These are phyloP conservation scores for Sugiyamaella sp. DNA, from an alignment of 1,139 yeast genomes.

Conservation along the genomic window DNA sequence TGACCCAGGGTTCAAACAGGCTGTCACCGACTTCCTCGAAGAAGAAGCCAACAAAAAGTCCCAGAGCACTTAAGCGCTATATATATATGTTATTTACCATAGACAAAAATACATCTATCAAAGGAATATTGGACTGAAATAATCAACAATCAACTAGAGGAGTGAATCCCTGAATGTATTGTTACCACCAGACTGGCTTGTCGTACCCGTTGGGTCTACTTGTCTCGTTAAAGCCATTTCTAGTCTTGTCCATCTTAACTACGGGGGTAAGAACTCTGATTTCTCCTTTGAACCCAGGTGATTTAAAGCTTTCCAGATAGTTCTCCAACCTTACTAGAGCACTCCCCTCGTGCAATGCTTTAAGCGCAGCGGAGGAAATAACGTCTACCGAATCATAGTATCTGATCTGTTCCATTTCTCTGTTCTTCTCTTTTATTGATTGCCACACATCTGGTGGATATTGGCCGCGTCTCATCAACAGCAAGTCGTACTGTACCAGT, in stretches of 20 bases:
- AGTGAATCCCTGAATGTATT: not conserved
- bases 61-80: not conserved
- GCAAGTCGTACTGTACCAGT: slow-evolving; percentile 42
- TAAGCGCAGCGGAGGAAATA: slow-evolving; percentile 40
- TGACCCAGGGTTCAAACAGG: slow-evolving; percentile 28
- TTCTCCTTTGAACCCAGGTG: slow-evolving; percentile 39
- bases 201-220: slow-evolving; percentile 43
- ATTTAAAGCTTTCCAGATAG: slow-evolving; percentile 36
- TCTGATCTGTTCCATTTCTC: slow-evolving; percentile 33
- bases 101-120: not conserved
- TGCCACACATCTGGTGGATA: slow-evolving; percentile 39
- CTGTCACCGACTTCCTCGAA: slow-evolving; percentile 25
- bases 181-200: slow-evolving; percentile 38
- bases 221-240: slow-evolving; percentile 38
- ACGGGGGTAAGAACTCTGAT: slow-evolving; percentile 43
- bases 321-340: slow-evolving; percentile 34
- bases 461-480: slow-evolving; percentile 40
- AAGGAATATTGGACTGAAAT: too few relatives aligned
- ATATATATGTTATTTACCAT: not conserved
- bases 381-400: slow-evolving; percentile 43
- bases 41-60: slow-evolving; percentile 8
- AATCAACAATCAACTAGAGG: not conserved
- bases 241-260: slow-evolving; percentile 35
- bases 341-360: slow-evolving; percentile 34
- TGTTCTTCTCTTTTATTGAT: slow-evolving; percentile 31